phyloP scores from a whole-genome alignment of 805 yeast genomes.

The Grigorovia transvaalensis region DNA sequence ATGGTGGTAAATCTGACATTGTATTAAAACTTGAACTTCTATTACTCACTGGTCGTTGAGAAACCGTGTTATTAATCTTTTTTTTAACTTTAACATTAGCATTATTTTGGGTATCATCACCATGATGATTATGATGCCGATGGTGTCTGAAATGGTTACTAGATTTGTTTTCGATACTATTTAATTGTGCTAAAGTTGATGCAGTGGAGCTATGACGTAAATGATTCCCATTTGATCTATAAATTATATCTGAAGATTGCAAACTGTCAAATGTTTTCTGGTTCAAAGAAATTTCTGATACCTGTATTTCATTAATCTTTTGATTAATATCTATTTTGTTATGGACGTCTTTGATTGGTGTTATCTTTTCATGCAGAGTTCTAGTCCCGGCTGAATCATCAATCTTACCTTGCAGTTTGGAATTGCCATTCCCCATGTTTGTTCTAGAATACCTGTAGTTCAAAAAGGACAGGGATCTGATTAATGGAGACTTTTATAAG shows the following conservation, averaged over 20 bases:
- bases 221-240: not conserved
- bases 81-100: too few relatives aligned
- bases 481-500: too few relatives aligned
- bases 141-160: not conserved
- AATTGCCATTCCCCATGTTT: not conserved
- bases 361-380: not conserved
- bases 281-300: not conserved
- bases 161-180: not conserved
- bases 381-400: not conserved
- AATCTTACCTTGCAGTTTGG: not conserved
- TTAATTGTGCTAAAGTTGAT: not conserved
- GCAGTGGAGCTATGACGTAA: not conserved
- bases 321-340: not conserved
- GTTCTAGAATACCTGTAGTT: too few relatives aligned
- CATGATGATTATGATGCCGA: not conserved
- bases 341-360: not conserved
- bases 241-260: not conserved
- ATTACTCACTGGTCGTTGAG: not conserved
- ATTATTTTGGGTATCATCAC: not conserved
- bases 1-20: conserved; percentile 43
- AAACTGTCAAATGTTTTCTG: not conserved
- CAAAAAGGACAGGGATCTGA: not conserved
- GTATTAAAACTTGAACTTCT: conserved; percentile 26
- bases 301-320: not conserved
- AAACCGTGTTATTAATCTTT: not conserved